Evolutionary conservation across 805 yeast genomes (phyloP), one percentile per base, ranked within the genome.

Genomic region (Zygoascus tannicola): DNA sequence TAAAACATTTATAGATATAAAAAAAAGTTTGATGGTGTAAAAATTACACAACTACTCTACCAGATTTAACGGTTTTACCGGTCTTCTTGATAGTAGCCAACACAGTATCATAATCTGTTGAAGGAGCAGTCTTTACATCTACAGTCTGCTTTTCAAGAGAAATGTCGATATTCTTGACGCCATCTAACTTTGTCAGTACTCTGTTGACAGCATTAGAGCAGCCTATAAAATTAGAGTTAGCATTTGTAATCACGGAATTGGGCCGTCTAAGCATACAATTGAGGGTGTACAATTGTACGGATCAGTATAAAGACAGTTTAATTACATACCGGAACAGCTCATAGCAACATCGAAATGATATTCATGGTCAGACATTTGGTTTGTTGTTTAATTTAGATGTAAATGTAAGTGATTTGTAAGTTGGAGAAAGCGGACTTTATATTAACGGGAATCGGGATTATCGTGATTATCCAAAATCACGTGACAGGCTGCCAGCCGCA

Each of bases 161-260:
- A 45, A 88, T 79, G 46, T 82, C 81, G 19, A 80, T 70, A 35
- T 75, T 69, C 40, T 79, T 71, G 39, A 90, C 92, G 2, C 95
- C 96, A 37, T 77, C 79, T 37, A 83, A 69, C 52, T 72, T 77
- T 35, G 68, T 71, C 45, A 87, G 72, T 1, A 79, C 97, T 56
- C 84, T 76, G 63, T 78, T 76, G 40, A 90, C 84, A 4, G 97
- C 96, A 46, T 74, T 76, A 19, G 94, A 82, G 65, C 98, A 90
- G 15, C 95, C 83, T 58, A 23, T n/a, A 40, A n/a, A n/a, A n/a
- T n/a, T 10, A 32, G 15, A 22, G 14, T 30, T 19, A 4, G 18
- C 22, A n/a, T 22, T 22, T 26, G 15, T 20, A 18, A 28, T 4
- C 19, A 36, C 12, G 18, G 23, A 20, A 22, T 16, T 7, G 3